Base-by-base conservation (phyloP, 768 basidiomycete species). In the Russula emetica region DNA sequence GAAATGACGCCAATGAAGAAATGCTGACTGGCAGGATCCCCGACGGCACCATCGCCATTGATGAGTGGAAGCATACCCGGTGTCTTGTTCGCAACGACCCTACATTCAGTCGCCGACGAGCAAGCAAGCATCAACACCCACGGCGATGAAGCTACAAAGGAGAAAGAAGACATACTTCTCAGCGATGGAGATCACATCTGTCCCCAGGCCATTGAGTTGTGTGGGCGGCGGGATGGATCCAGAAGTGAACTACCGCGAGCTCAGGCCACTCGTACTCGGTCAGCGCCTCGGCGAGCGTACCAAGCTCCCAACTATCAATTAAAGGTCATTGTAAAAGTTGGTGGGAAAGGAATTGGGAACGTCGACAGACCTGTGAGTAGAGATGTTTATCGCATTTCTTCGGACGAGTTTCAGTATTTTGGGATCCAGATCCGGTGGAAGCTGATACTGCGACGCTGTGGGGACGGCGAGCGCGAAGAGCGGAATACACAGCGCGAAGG, bases 21-120 rank as follows among this genome's bases (percentile, higher is more conserved):
- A 44, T 20, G 72, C 78, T 53, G 62, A 80, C 80, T 85, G 2
- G 85, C 82, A 20, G 86, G 86, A 69, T 88, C 86, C 0, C 80
- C 85, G 7, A 81, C 82, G 26, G 83, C 80, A 36, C 80, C 80
- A 61, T 83, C 77, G 34, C 77, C 74, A 30, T 75, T 70, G 38
- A 83, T 75, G 36, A 87, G 72, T 18, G 82, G 70, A 24, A 78
- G 69, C 22, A 76, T 72, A 50, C 73, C 62, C 7, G 74, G 67
- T 13, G 76, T 71, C 55, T 79, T 81, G 34, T 64, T 63, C 6
- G 70, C 67, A 10, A 83, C 78, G 28, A 76, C 73, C 16, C 80
- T 82, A 53, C 22, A 61, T 47, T 10, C n/a, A 10, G 56, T 54
- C 20, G 7, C 51, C 36, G 24, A 22, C 55, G 26, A 58, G 63